phyloP scores from a whole-genome alignment of 495 filamentous ascomycete species.

The Ascobolus immersus region DNA sequence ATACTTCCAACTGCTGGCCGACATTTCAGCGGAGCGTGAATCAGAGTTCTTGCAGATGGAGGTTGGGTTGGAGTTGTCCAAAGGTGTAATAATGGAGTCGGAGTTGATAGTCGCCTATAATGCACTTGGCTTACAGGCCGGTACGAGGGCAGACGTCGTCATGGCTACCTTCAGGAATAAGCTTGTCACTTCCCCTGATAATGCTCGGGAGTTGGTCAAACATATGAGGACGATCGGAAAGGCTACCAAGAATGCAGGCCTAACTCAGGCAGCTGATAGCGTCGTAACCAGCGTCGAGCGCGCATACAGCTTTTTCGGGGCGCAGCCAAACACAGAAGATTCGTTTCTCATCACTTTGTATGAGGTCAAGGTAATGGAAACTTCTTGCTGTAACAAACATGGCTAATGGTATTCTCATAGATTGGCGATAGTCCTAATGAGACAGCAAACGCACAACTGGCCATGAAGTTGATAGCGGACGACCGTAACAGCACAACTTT shows the following conservation, averaged over 20 bases:
- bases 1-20: constrained; percentile 23
- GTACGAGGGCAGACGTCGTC: no score
- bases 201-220: no score
- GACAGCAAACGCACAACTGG: constrained; percentile 8
- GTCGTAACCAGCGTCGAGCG: constrained; percentile 9
- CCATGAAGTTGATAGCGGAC: constrained; percentile 10
- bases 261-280: no score
- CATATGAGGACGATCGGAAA: constrained; percentile 11
- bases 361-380: constrained; percentile 14
- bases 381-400: constrained; percentile 9
- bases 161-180: no score
- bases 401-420: constrained; percentile 12
- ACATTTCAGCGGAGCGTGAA: constrained; percentile 16
- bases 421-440: constrained; percentile 9
- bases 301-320: constrained; percentile 11
- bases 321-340: constrained; percentile 7
- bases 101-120: no score
- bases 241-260: constrained; percentile 10
- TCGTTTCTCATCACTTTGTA: constrained; percentile 12
- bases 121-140: no score
- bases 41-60: constrained; percentile 19
- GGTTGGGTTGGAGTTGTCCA: no score
- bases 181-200: no score
- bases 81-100: no score
- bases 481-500: constrained; percentile 11